Evolutionary conservation across 352 stramenopile species (phyloP), one percentile per base, ranked within the genome.

Genomic region (Phytophthora uliginosa): DNA sequence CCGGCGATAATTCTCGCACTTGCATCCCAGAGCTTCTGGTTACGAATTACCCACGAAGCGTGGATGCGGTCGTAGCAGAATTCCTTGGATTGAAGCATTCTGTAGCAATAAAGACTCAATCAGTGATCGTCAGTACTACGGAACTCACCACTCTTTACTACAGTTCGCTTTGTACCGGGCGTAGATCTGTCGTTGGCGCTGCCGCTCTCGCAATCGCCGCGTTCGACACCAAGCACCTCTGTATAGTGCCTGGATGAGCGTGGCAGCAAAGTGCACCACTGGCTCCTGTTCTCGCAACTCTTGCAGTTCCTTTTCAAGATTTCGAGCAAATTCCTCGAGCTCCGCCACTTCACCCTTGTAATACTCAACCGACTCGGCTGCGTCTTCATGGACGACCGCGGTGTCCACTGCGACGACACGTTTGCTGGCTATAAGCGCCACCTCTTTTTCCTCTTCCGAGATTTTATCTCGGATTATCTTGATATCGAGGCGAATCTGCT

Each of bases 41-140:
- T 74, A 0, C 77, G 66, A 28, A 52, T 55, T 17, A 65, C 52
- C 15, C 75, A 77, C 5, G 60, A 61, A 13, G 36, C 55, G 50
- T 83, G 83, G 72, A 90, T 86, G 18, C 83, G 78, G 4, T 79
- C 65, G 33, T 80, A 85, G 33, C 83, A 89, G 1, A 52, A 55
- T 17, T 85, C 81, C 8, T 73, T 76, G 2, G 81, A 87, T 10
- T 73, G 42, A 9, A 81, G 58, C 33, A 81, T 59, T 22, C 77
- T 84, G 34, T 24, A 7, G 1, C 28, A 8, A 45, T n/a, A 22
- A 52, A 24, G 9, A 48, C 17, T 20, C 40, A 20, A 42, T 9
- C 34, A 40, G 34, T 12, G 9, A 10, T 8, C 0, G n/a, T 34
- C 20, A 48, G 15, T 40, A 52, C 34, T n/a, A 51, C 9, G 24